Percentiles rank a stretch among this genome's conserved stretches.
These are phyloP conservation scores for Hygrocybe coccinea DNA, from an alignment of 768 basidiomycete species.

Conservation along the genomic window DNA sequence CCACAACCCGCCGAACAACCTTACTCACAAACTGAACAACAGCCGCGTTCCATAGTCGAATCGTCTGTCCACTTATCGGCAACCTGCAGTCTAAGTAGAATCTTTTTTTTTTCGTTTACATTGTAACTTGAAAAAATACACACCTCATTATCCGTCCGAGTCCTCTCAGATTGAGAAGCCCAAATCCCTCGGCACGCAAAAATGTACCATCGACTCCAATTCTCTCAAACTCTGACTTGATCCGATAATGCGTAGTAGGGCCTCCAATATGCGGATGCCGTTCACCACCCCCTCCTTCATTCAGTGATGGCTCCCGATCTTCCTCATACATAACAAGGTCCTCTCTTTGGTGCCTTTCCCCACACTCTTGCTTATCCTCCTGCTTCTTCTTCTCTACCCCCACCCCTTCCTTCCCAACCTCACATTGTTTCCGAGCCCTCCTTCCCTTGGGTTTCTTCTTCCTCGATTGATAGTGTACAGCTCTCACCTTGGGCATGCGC, in stretches of 20 bases:
- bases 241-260: slow-evolving; percentile 41
- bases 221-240: slow-evolving; percentile 38
- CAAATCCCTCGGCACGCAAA: slow-evolving; percentile 42
- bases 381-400: slow-evolving; percentile 6
- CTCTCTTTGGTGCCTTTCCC: too few species aligned
- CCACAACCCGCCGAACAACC: slow-evolving; percentile 47
- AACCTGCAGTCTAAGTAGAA: slow-evolving; percentile 12
- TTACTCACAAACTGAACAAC: slow-evolving; percentile 49
- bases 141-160: slow-evolving; percentile 40
- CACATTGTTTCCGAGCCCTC: background rate
- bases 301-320: background rate
- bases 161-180: slow-evolving; percentile 42
- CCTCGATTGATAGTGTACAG: slow-evolving; percentile 5
- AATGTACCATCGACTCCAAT: slow-evolving; percentile 43
- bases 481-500: slow-evolving; percentile 18
- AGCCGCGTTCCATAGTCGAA: slow-evolving; percentile 43
- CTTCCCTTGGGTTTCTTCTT: slow-evolving; percentile 12
- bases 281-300: slow-evolving; percentile 5
- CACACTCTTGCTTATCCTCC: too few species aligned
- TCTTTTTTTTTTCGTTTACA: slow-evolving; percentile 6
- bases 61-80: slow-evolving; percentile 45
- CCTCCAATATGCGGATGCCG: slow-evolving; percentile 31
- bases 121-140: slow-evolving; percentile 10
- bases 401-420: slow-evolving; percentile 10
- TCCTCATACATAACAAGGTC: background rate